These are phyloP conservation scores for Sporothrix curviconia DNA, from an alignment of 2,329 filamentous ascomycete genomes.

Conservation along the genomic window DNA sequence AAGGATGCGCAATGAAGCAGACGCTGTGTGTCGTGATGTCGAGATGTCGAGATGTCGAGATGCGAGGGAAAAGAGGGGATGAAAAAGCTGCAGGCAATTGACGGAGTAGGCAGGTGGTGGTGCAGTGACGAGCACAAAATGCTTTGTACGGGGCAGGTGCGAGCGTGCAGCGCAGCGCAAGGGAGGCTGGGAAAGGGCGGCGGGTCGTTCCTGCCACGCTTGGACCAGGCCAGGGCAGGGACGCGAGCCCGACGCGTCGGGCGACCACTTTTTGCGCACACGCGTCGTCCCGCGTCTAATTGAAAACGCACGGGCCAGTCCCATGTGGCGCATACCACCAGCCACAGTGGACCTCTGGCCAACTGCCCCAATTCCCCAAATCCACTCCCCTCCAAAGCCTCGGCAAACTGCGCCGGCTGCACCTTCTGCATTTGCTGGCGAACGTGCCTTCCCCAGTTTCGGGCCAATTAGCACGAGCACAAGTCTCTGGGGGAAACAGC, in stretches of 20 bases:
- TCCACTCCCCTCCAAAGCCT: slow-evolving; percentile 10
- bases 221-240: slow-evolving; percentile 4
- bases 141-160: too few species aligned
- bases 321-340: slow-evolving; percentile 11
- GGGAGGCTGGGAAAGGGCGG: slow-evolving; percentile 19
- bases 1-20: background rate
- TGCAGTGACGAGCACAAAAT: too few species aligned
- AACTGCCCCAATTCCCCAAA: background rate
- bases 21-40: slow-evolving; percentile 7
- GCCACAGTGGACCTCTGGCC: slow-evolving; percentile 7
- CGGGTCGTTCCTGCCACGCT: slow-evolving; percentile 11
- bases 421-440: background rate
- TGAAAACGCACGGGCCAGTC: slow-evolving; percentile 15
- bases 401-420: slow-evolving; percentile 10
- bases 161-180: too few species aligned
- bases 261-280: background rate
- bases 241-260: slow-evolving; percentile 17
- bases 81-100: slow-evolving; percentile 9
- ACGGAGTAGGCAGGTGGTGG: background rate
- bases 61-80: slow-evolving; percentile 3
- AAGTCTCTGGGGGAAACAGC: background rate
- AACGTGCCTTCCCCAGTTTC: slow-evolving; percentile 14
- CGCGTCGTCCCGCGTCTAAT: slow-evolving; percentile 23
- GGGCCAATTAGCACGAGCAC: slow-evolving; percentile 12
- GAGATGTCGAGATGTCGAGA: background rate